phyloP scores from a whole-genome alignment of 495 filamentous ascomycete genomes.

The Neurospora sublineolata region DNA sequence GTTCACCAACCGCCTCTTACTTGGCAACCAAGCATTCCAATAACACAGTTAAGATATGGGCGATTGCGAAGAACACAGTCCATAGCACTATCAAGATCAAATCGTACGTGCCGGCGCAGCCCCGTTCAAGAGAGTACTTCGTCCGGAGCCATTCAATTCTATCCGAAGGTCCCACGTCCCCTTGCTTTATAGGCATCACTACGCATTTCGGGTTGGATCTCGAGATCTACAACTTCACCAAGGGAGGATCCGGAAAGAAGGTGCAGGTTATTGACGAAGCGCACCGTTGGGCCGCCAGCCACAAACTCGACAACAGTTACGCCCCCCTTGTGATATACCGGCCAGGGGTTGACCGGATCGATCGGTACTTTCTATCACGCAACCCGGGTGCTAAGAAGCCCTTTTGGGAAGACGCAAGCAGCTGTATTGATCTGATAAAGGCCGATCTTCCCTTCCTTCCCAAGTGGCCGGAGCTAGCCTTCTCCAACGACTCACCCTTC shows the following conservation, averaged over 20 bases:
- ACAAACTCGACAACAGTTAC: constrained; percentile 10
- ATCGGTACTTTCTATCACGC: constrained; percentile 16
- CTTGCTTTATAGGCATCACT: constrained; percentile 13
- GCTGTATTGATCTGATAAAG: constrained; percentile 14
- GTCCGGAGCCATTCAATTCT: constrained; percentile 20
- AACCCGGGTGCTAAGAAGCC: constrained; percentile 13
- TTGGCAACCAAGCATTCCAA: constrained; percentile 15
- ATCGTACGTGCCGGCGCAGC: constrained; percentile 15
- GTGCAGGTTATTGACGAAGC: constrained; percentile 21
- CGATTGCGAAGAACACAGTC: constrained; percentile 11
- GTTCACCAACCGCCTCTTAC: constrained; percentile 5
- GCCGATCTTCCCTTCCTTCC: constrained; percentile 17
- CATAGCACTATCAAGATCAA: constrained; percentile 18
- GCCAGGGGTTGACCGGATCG: constrained; percentile 16
- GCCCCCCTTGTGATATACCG: constrained; percentile 19
- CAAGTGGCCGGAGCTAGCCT: constrained; percentile 22
- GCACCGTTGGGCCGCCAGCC: constrained; percentile 18
- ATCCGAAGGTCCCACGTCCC: constrained; percentile 10
- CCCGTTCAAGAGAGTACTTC: constrained; percentile 21
- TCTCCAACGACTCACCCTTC: constrained; percentile 12
- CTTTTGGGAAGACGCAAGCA: constrained; percentile 16
- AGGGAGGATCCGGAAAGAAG: constrained; percentile 13
- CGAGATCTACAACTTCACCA: constrained; percentile 21
- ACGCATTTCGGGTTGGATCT: constrained; percentile 20
- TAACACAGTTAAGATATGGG: constrained; percentile 20